Evolutionary conservation across 371 early-diverging fungal species (phyloP), one percentile per base, ranked within the genome.

Genomic region (Lichtheimia corymbifera): DNA sequence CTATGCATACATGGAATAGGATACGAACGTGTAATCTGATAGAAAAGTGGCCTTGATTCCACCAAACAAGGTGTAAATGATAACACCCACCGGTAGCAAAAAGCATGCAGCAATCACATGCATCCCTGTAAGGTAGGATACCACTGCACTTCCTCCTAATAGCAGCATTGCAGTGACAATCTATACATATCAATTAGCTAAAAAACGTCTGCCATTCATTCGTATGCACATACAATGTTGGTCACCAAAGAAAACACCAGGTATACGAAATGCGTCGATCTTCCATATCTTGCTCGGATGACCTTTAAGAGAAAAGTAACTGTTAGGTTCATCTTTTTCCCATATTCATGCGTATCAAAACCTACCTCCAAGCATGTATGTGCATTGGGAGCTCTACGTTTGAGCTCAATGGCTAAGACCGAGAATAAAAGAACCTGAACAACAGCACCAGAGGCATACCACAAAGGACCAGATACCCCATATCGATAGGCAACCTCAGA

Each of bases 31-130:
- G 58, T 89, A 89, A 64, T 89, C 89, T 3, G 89, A 85, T 25
- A 89, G 70, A 47, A 89, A 89, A 0, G 89, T 89, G 2, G 89
- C 89, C 62, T 89, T 89, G 44, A 89, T 76, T 18, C 89, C 89
- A 49, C 89, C 89, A 66, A 83, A 82, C 5, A 86, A 73, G 0
- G 87, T 87, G 58, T 89, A 89, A 80, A 35, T 67, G 57, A 85
- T 80, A 2, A 89, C 89, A 59, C 89, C 89, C 3, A 89, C 55
- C 12, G 89, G 89, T 17, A 89, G 74, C 20, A 89, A 71, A 53
- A 89, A 83, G 59, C 84, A 87, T 9, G 83, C 87, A 2, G 89
- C 89, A 60, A 79, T 77, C 12, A 77, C 79, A 62, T 83, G 77
- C 86, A 89, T 86, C 17, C 88, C 89, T 0, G 89, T 89, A 22